Evolutionary conservation across 805 yeast genomes (phyloP), one percentile per base, ranked within the genome.

Genomic region (Schizosaccharomyces pombe): DNA sequence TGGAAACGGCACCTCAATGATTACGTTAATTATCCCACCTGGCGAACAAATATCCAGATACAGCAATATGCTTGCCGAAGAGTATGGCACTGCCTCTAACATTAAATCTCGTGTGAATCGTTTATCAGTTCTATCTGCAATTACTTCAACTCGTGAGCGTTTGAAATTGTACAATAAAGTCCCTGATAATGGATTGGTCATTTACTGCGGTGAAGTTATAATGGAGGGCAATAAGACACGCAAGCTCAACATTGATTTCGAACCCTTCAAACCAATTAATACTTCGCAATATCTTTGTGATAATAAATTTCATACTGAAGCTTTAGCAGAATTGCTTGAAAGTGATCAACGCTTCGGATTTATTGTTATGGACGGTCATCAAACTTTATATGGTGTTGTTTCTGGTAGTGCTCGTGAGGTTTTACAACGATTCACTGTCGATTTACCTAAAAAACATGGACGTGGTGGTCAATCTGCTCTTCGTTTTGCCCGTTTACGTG

Each of bases 381-480:
- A 98, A 57, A 85, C 95, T 2, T 73, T 91, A 60, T 91, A 91
- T 62, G 99, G 99, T 70, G 76, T 93, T 19, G 78, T 91, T 55
- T 79, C 93, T 49, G 99, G 99, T 68, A 91, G 91, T 72, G 87
- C 95, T 52, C 82, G 98, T 74, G 95, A 91, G 58, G 85, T 91
- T 49, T 74, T 91, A 65, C 95, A 89, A 70, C 91, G 91, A 70
- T 91, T 91, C 71, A 82, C 86, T 1, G 99, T 91, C 56, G 99
- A 91, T 69, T 75, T 91, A 63, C 99, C 99, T 63, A 91, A 91
- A 75, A 91, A 91, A 85, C 98, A 91, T 75, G 98, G 98, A 65
- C 83, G 98, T 77, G 98, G 98, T 83, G 98, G 98, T 82, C 98
- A 91, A 74, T 91, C 99, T 58, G 98, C 99, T 49, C 67, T 91